Evolutionary conservation across 345 rosid genomes (phyloP), one percentile per base, ranked within the genome.

Genomic region (Gossypium bickii): DNA sequence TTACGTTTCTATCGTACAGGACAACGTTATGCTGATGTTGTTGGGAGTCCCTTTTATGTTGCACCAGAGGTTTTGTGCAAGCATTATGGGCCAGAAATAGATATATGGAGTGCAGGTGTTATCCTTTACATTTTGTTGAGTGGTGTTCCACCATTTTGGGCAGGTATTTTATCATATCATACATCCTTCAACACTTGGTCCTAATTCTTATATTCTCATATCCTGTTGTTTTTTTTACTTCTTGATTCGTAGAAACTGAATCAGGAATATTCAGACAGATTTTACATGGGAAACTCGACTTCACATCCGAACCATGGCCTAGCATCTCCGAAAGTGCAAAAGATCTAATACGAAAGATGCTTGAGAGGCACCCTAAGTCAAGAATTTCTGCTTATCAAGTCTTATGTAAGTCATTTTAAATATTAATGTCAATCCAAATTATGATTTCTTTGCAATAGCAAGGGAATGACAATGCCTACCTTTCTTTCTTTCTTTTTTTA

Each of bases 131-230:
- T 94, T 81, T 87, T 95, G 83, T 81, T 95, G 59, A 87, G 96
- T 71, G 98, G 99, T 9, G 94, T 93, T 83, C 99, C 98, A 7
- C 98, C 99, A 29, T 95, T 95, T 74, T 93, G 98, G 96, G 98
- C 98, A 74, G 99, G 99, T 91, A 74, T n/a, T 34, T 17, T 55
- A 66, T 51, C 61, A 13, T 41, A 48, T 25, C 24, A 10, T 75
- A 25, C 62, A 57, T 73, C 22, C 57, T 11, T 17, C 7, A 62
- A 18, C 74, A 29, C 60, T 52, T 70, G 44, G 25, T 17, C 47
- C 13, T 22, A 34, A 41, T 49, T 49, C 52, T 67, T 25, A 2
- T 69, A 34, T 53, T 76, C 51, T 70, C 12, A 48, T 53, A 22
- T n/a, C 7, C 4, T 38, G 34, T 7, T 53, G 16, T 60, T 41